Evolutionary conservation across 495 filamentous ascomycete genomes (phyloP).

Genomic region (Penicillium bialowiezense): DNA sequence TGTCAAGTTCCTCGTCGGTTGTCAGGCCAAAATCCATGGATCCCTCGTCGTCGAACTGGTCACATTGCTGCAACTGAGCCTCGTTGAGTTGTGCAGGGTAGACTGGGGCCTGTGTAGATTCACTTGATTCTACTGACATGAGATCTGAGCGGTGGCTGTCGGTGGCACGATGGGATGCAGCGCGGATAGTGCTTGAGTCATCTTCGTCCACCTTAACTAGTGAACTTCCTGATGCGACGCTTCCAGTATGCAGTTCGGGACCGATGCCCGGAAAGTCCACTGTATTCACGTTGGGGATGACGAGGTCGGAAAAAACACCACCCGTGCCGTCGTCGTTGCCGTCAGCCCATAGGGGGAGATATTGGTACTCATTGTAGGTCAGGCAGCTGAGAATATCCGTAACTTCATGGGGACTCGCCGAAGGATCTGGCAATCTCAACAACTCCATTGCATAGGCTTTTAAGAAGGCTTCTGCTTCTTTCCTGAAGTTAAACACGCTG

Average conservation of each 20-base stretch:
- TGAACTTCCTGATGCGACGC: slow-evolving; percentile 21
- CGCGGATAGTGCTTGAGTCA: slow-evolving; percentile 28
- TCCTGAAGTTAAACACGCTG: not conserved
- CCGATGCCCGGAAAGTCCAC: slow-evolving; percentile 44
- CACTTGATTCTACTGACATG: slow-evolving; percentile 22
- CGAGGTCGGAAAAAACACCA: slow-evolving; percentile 45
- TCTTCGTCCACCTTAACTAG: slow-evolving; percentile 23
- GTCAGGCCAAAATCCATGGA: not conserved
- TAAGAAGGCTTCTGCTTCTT: slow-evolving; percentile 18
- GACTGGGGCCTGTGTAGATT: not conserved
- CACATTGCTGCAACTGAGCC: not conserved
- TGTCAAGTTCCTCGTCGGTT: not conserved
- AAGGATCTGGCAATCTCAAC: slow-evolving; percentile 8
- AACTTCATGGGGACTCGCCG: slow-evolving; percentile 14
- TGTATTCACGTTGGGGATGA: slow-evolving; percentile 36
- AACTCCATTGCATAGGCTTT: slow-evolving; percentile 13
- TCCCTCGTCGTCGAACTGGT: not conserved
- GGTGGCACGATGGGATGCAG: slow-evolving; percentile 34
- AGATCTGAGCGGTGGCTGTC: slow-evolving; percentile 26
- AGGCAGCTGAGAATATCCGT: slow-evolving; percentile 48
- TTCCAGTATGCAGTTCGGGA: slow-evolving; percentile 41
- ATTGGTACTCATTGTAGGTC: slow-evolving; percentile 47
- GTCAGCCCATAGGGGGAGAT: slow-evolving; percentile 54
- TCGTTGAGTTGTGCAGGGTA: not conserved
- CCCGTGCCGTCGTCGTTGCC: slow-evolving; percentile 54